Conservation (phyloP, 2,329 filamentous ascomycete genomes). For the Colletotrichum gloeosporioides region DNA sequence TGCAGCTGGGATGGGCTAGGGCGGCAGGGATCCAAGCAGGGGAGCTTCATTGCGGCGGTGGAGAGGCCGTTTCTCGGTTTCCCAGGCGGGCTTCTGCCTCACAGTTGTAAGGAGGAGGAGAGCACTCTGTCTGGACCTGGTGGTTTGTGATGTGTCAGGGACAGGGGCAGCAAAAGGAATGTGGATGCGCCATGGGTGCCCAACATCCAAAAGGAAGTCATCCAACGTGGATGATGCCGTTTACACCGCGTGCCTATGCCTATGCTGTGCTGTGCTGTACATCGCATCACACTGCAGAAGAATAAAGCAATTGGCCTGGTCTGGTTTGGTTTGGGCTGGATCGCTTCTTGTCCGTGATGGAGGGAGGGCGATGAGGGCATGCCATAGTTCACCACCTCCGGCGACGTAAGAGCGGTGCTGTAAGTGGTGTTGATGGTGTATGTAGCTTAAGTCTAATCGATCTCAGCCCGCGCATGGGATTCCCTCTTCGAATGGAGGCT, state of each 20-base stretch:
- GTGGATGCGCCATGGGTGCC: conserved; percentile 18
- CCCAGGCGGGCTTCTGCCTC: background rate
- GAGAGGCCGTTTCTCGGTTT: background rate
- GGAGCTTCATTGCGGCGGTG: background rate
- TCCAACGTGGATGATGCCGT: background rate
- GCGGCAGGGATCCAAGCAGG: background rate
- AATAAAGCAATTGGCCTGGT: background rate
- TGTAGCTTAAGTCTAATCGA: background rate
- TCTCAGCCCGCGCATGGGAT: background rate
- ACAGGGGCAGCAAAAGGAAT: conserved; percentile 4
- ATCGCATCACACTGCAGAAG: background rate
- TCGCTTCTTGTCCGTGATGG: background rate
- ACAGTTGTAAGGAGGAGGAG: background rate
- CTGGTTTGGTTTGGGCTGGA: background rate
- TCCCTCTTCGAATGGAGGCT: background rate
- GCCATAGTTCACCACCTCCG: background rate
- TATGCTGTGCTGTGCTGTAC: conserved; percentile 10
- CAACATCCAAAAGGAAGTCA: conserved; percentile 1
- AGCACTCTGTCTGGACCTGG: background rate
- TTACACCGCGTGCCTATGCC: background rate
- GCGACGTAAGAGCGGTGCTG: background rate
- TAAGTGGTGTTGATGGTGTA: background rate
- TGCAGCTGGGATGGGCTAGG: conserved; percentile 3
- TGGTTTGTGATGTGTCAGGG: conserved; percentile 14
- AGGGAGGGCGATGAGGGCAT: background rate